Conservation (phyloP, 805 yeast genomes). For the Candida ponderosae region DNA sequence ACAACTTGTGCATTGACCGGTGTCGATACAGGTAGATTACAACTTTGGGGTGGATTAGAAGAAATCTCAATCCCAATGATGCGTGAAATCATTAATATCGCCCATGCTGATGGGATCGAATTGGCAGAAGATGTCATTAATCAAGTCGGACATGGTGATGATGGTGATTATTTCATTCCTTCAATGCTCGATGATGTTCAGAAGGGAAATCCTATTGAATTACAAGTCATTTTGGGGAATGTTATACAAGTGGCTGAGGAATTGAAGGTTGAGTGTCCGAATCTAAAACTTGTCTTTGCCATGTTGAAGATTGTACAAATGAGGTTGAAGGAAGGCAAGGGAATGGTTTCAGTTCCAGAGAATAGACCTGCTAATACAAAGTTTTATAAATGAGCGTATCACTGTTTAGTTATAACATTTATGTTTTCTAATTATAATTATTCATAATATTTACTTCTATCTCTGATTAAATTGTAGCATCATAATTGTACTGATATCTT, state of each 20-base stretch:
- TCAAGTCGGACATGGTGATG: slow-evolving; percentile 44
- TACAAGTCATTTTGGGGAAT: slow-evolving; percentile 67
- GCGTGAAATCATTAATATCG: slow-evolving; percentile 55
- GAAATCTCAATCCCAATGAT: slow-evolving; percentile 43
- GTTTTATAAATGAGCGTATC: not conserved
- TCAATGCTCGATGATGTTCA: slow-evolving; percentile 63
- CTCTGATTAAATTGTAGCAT: too few species aligned
- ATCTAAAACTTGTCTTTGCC: slow-evolving; percentile 46
- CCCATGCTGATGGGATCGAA: slow-evolving; percentile 51
- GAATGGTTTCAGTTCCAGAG: slow-evolving; percentile 32
- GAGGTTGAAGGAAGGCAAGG: slow-evolving; percentile 48
- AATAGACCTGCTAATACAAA: slow-evolving; percentile 15
- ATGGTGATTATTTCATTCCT: slow-evolving; percentile 46
- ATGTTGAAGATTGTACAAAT: slow-evolving; percentile 57
- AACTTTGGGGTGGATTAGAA: slow-evolving; percentile 31
- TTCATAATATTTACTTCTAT: too few species aligned
- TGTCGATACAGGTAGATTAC: slow-evolving; percentile 46
- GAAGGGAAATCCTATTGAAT: slow-evolving; percentile 58
- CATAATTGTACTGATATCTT: too few species aligned
- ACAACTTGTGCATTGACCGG: slow-evolving; percentile 51
- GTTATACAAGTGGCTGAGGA: slow-evolving; percentile 40
- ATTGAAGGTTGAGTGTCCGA: slow-evolving; percentile 47
- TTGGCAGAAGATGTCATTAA: slow-evolving; percentile 41
- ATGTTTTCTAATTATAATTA: too few species aligned
- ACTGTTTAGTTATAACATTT: too few species aligned